Base-by-base conservation (phyloP, 2,329 filamentous ascomycete genomes). In the Pseudogymnoascus sp. region DNA sequence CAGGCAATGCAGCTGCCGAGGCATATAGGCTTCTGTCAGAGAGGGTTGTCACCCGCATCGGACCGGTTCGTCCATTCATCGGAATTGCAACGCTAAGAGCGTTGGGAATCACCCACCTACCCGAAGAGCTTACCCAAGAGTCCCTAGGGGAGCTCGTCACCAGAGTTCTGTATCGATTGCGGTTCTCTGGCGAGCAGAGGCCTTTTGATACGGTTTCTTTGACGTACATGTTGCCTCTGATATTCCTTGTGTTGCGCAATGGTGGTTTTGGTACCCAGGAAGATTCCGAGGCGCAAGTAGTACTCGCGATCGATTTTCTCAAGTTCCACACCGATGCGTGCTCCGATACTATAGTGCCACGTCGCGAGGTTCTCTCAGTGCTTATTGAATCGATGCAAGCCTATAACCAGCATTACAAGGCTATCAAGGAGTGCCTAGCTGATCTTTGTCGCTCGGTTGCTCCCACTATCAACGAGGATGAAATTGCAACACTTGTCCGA, bases 391-490 rank as follows among this genome's bases (percentile, higher is more conserved):
- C 92, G 1, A 96, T 99, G 90, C 90, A 96, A 73, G 84, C 79
- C 66, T 96, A 96, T 75, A 89, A 87, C 51, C 92, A 96, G 72
- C 95, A 99, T 76, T 97, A 97, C 79, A 96, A 96, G 77, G 80
- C 93, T 65, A 86, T 97, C 77, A 96, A 93, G 75, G 95, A 99
- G 76, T 96, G 92, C 71, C 85, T 99, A 67, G 83, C 89, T 63
- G 92, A 98, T 74, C 83, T 96, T 68, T 91, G 90, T 71, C 87
- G 92, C 65, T 93, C 89, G 68, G 83, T 98, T 62, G 89, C 93
- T 2, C 86, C 90, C 2, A 96, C 92, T 71, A 92, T 97, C 68
- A 87, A 76, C 64, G 75, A 81, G 3, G 77, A 83, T 1, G 96
- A 99, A 77, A 87, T 95, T 64, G 77, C 80, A 10, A 85, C 90